Percentiles rank a stretch among this genome's conserved stretches.
Conservation (phyloP, 2,329 filamentous ascomycete genomes). For the Fusarium compactum region DNA sequence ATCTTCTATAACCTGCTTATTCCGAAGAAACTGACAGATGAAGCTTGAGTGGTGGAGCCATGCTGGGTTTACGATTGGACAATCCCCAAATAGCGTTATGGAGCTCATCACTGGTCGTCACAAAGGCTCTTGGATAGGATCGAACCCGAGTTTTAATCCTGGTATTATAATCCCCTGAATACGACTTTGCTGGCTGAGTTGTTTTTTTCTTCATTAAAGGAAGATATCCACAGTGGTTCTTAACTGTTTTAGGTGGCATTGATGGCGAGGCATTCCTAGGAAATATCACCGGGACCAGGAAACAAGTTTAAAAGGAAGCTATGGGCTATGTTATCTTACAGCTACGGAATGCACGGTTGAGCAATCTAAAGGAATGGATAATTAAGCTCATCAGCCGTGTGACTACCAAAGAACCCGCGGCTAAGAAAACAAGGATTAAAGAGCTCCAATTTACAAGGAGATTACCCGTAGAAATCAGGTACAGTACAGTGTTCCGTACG, state of each 20-base stretch:
- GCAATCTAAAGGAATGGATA: constrained; percentile 19
- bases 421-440: constrained; percentile 14
- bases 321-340: not conserved
- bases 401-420: constrained; percentile 21
- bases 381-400: constrained; percentile 39
- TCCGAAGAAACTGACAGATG: constrained; percentile 2
- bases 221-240: not conserved
- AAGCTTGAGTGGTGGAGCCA: constrained; percentile 18
- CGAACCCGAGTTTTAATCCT: constrained; percentile 17
- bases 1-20: not conserved
- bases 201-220: not conserved
- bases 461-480: constrained; percentile 25
- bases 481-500: not conserved
- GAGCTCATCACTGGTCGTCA: constrained; percentile 12
- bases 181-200: not conserved
- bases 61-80: constrained; percentile 6
- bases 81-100: constrained; percentile 24
- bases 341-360: constrained; percentile 24
- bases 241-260: not conserved
- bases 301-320: not conserved
- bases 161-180: constrained; percentile 10
- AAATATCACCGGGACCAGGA: not conserved
- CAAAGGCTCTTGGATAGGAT: constrained; percentile 24
- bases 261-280: not conserved
- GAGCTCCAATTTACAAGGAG: constrained; percentile 37